These are phyloP conservation scores for Barnettozyma vustinii DNA, from an alignment of 805 yeast species.

Conservation along the genomic window DNA sequence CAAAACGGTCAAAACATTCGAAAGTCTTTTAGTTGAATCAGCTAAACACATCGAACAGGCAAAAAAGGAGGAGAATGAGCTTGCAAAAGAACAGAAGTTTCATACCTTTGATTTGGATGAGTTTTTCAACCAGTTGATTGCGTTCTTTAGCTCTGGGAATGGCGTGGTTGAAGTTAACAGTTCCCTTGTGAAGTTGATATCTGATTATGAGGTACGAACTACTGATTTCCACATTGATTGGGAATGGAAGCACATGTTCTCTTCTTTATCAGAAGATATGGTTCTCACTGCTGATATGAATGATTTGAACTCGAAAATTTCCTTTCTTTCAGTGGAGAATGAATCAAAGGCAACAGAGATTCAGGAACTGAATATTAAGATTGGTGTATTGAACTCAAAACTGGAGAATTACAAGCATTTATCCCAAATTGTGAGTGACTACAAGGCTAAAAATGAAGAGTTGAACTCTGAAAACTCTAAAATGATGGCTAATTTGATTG, in stretches of 20 bases:
- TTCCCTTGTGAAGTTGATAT: neutral
- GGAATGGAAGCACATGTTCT: neutral
- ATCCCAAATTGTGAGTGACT: constrained; percentile 22
- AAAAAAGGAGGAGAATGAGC: neutral
- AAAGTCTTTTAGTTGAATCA: neutral
- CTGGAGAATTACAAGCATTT: constrained; percentile 30
- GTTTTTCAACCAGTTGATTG: neutral
- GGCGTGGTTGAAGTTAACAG: neutral
- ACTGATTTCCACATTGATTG: neutral
- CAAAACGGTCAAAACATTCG: neutral
- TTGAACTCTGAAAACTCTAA: constrained; percentile 10
- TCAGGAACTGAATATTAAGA: constrained; percentile 41
- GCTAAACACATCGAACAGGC: neutral
- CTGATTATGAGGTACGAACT: neutral
- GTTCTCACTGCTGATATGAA: neutral
- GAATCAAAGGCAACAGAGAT: constrained; percentile 20
- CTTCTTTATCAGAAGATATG: neutral
- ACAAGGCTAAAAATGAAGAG: constrained; percentile 21
- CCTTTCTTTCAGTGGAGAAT: neutral
- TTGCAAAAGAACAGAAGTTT: neutral
- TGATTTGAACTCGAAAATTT: neutral
- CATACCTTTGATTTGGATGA: neutral
- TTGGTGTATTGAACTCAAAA: constrained; percentile 40
- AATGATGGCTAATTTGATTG: constrained; percentile 13
- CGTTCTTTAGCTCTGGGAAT: neutral